phyloP scores from a whole-genome alignment of 2,329 filamentous ascomycete genomes.

The Cadophora malorum region DNA sequence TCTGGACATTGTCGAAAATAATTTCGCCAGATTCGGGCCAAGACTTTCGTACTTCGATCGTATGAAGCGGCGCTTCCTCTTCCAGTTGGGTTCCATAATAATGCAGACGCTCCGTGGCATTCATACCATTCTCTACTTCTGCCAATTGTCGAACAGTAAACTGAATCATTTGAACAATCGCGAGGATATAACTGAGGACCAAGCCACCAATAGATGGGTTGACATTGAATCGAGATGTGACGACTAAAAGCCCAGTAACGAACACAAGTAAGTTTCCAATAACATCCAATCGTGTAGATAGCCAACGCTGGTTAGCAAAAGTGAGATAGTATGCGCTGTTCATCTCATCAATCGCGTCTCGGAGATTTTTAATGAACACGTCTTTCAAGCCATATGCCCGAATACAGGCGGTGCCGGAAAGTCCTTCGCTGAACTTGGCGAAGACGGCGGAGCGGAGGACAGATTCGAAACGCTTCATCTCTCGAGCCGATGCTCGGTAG shows the following conservation, averaged over 20 bases:
- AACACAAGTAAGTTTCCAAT: conserved; percentile 88
- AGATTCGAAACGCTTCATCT: conserved; percentile 93
- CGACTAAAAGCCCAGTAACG: conserved; percentile 85
- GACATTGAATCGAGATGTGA: conserved; percentile 87
- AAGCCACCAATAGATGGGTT: conserved; percentile 84
- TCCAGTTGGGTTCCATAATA: conserved; percentile 89
- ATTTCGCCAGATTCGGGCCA: conserved; percentile 93
- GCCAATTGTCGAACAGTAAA: conserved; percentile 93
- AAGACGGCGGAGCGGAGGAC: conserved; percentile 88
- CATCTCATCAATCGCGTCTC: conserved; percentile 84
- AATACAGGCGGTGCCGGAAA: conserved; percentile 84
- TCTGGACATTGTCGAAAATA: conserved; percentile 74
- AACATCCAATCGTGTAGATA: conserved; percentile 82
- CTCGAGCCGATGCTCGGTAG: conserved; percentile 88
- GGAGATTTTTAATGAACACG: conserved; percentile 74
- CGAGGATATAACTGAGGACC: conserved; percentile 90
- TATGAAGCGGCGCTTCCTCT: conserved; percentile 85
- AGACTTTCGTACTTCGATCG: conserved; percentile 70
- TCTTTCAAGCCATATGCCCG: conserved; percentile 85
- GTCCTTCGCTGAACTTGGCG: conserved; percentile 87
- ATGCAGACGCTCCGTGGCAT: conserved; percentile 88
- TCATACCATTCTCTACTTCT: conserved; percentile 98
- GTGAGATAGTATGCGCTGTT: conserved; percentile 93
- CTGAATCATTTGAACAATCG: conserved; percentile 94
- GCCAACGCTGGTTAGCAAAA: conserved; percentile 94